Base-by-base conservation (phyloP, 2,329 filamentous ascomycete genomes). In the Fusarium avenaceum region DNA sequence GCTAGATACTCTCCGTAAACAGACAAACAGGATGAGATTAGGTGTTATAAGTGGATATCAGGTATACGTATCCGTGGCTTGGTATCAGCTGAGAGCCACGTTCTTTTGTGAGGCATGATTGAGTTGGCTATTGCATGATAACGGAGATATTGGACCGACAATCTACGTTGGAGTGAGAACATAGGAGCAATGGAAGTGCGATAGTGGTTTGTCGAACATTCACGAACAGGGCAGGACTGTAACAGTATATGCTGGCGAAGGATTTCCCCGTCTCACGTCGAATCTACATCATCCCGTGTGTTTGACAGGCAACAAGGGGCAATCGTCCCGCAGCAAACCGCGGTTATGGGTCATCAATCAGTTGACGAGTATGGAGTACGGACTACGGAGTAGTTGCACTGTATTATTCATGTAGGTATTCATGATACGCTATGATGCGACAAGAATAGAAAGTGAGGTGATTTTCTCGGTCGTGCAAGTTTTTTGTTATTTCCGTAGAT, bases 361-460 rank as follows among this genome's bases (percentile, higher is more conserved):
- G 17, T 33, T 64, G 26, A 39, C 20, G 28, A 43, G 24, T 24
- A 24, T 7, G 24, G 24, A 24, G 22, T 24, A 24, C 22, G 22
- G 22, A 24, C 22, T 24, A 24, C 22, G 22, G 22, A 24, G 15
- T 17, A 57, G 22, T 24, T 52, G 40, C 32, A 38, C 24, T 20
- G 35, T 39, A 22, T 28, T 54, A 10, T 39, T 57, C 33, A 33
- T 9, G 28, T 19, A 19, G 19, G 19, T 26, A 19, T 20, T 19
- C 30, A 72, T 72, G 67, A 69, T 65, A 43, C 60, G 50, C 33
- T 35, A 68, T 73, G 71, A 69, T 71, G 69, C 49, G 39, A 17
- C 15, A 50, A 47, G 8, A 10, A 20, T 13, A 33, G 47, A 62
- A 26, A 22, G 51, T 43, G 45, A 51, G 51, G 46, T 33, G 24